Base-by-base conservation (phyloP, 345 rosid genomes). In the Syzygium aqueum region DNA sequence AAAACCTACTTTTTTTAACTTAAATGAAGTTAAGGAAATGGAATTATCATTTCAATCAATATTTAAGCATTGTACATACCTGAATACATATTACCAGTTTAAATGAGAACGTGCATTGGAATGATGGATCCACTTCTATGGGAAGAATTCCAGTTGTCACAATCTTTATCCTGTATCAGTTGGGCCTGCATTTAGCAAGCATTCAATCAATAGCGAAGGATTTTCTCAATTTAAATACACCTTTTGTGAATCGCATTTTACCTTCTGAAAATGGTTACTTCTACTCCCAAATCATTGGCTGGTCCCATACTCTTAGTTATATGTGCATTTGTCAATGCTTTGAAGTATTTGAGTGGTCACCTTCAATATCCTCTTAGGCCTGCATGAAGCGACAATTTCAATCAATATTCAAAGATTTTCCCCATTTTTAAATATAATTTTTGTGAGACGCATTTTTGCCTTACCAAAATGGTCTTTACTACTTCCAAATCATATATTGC, bases 1-100 rank as follows among this genome's bases (percentile, higher is more conserved):
- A 33, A 67, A 33, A 33, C 46, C 49, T 17, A 9, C 14, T 33
- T 33, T 67, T 8, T 1, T 0, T 1, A 0, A 1, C 1, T 17
- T 67, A 19, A 11, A 73, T 33, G 80, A 73, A 19, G 25, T 73
- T 27, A 30, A 30, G 33, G 43, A 30, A 30, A 59, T 59, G 65
- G 16, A 67, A 30, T 67, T 8, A 43, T 7, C 7, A 67, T 17
- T 30, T 30, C 43, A 14, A 67, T 67, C 23, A 37, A 30, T 30
- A 30, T 12, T 67, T 16, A 37, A 67, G 46, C 46, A 30, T 67
- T 67, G 37, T 67, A 9, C 25, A 73, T 33, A 73, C 80, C 80
- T 73, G 80, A 73, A 73, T 73, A 73, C 80, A 33, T 73, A 73
- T 73, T 1, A 5, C 49, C 2, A 73, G 23, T 73, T 73, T 73